Percentiles rank a stretch among this genome's conserved stretches.
phyloP scores from a whole-genome alignment of 495 filamentous ascomycete species.

The Clohesyomyces aquaticus region DNA sequence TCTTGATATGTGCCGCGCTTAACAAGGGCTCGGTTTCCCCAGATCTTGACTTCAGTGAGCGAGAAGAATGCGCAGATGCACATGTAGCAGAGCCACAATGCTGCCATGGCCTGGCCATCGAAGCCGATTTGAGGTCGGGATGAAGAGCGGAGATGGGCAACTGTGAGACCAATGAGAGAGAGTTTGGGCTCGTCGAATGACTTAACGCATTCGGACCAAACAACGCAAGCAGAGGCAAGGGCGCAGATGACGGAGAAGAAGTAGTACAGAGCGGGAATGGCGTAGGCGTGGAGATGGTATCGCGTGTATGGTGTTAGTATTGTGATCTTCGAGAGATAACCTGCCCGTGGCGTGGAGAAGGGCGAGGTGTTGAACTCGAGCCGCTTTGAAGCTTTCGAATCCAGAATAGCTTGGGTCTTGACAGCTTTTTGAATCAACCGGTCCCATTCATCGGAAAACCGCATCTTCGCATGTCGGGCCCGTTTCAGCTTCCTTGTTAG shows the following conservation, averaged over 20 bases:
- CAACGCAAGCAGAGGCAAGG: constrained; percentile 75
- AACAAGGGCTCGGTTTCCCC: constrained; percentile 90
- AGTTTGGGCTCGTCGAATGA: constrained; percentile 70
- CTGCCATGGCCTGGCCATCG: constrained; percentile 79
- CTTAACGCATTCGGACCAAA: constrained; percentile 92
- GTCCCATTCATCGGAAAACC: constrained; percentile 87
- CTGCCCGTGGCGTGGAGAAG: constrained; percentile 47
- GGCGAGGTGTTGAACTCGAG: constrained; percentile 71
- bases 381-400: constrained; percentile 77
- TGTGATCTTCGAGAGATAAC: constrained; percentile 55
- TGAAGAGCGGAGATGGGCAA: constrained; percentile 74
- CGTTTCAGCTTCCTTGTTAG: constrained; percentile 78
- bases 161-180: constrained; percentile 81
- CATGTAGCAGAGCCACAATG: constrained; percentile 94
- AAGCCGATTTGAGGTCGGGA: constrained; percentile 75
- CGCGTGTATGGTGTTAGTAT: constrained; percentile 85
- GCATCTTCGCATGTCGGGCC: constrained; percentile 77
- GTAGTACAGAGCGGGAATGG: constrained; percentile 67
- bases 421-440: constrained; percentile 70
- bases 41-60: constrained; percentile 87
- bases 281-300: constrained; percentile 71
- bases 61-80: constrained; percentile 79
- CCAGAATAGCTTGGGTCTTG: constrained; percentile 77
- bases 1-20: constrained; percentile 87
- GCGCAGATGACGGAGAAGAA: constrained; percentile 66